phyloP scores from a whole-genome alignment of 768 basidiomycete species.

The Crepidotus variabilis region DNA sequence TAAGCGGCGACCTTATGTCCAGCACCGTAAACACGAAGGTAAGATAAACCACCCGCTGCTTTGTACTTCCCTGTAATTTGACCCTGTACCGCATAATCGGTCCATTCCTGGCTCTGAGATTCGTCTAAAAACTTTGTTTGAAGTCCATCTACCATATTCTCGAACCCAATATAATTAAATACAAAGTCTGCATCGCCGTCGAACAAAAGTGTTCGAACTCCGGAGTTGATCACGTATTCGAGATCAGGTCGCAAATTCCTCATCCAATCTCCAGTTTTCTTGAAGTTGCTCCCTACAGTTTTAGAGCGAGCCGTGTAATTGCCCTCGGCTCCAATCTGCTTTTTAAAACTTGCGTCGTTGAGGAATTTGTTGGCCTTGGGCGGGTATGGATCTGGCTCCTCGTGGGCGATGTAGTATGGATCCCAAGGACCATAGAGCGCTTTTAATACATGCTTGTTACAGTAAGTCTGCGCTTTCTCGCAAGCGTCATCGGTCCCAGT shows the following conservation, averaged over 20 bases:
- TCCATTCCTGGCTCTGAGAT: not conserved
- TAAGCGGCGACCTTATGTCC: constrained; percentile 4
- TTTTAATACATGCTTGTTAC: not conserved
- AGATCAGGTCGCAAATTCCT: not conserved
- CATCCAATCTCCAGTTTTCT: not conserved
- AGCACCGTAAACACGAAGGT: not conserved
- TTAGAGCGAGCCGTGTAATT: not conserved
- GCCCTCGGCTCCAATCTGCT: not conserved
- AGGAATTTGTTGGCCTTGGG: not conserved
- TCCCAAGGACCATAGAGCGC: not conserved
- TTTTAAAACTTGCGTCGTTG: not conserved
- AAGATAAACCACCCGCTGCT: not conserved
- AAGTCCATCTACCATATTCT: constrained; percentile 1
- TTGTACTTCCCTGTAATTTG: constrained; percentile 1
- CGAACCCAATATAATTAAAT: constrained; percentile 1
- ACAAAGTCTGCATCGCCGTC: constrained; percentile 1
- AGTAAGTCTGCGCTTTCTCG: not conserved
- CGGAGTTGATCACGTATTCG: constrained; percentile 3
- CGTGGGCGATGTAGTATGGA: not conserved
- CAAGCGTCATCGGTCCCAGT: not conserved
- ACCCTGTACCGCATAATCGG: not conserved
- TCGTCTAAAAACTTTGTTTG: not conserved
- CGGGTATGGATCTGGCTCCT: not conserved
- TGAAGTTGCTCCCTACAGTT: not conserved
- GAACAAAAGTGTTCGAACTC: not conserved